Percentiles rank a stretch among this genome's conserved stretches.
These are phyloP conservation scores for Ceratocystis lukuohia DNA, from an alignment of 2,329 filamentous ascomycete genomes.

Conservation along the genomic window DNA sequence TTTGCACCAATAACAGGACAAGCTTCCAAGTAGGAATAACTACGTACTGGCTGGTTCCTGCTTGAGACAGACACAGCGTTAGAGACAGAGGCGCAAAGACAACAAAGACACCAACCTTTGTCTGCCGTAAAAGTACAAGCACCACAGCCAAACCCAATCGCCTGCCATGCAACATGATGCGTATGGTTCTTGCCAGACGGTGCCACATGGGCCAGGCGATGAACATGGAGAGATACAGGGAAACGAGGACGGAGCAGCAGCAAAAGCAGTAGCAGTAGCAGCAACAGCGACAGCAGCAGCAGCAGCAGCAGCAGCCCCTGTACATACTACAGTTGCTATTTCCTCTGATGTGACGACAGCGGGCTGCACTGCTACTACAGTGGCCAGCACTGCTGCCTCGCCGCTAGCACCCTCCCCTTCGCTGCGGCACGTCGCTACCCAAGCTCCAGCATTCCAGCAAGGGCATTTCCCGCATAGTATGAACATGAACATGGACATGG, in stretches of 20 bases:
- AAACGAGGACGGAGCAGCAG: not conserved
- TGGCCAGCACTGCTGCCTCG: not conserved
- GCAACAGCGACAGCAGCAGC: not conserved
- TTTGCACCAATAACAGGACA: no score
- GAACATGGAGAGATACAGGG: not conserved
- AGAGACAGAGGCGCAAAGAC: not conserved
- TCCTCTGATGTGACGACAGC: no score
- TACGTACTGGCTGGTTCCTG: not conserved
- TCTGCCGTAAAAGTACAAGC: not conserved
- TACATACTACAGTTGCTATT: no score
- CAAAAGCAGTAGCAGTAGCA: not conserved
- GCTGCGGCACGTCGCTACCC: not conserved
- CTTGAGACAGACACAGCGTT: not conserved
- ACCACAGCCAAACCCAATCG: not conserved
- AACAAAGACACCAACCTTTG: not conserved
- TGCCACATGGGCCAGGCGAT: not conserved
- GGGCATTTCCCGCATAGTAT: not conserved
- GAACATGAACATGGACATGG: not conserved
- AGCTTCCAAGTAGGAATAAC: not conserved
- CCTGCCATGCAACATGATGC: not conserved
- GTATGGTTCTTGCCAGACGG: not conserved
- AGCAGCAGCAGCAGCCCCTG: not conserved
- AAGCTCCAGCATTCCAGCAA: conserved; percentile 6
- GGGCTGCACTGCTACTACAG: no score
- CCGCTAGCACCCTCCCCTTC: not conserved